phyloP scores from a whole-genome alignment of 805 yeast species.

The Yamadazyma nakazawae region DNA sequence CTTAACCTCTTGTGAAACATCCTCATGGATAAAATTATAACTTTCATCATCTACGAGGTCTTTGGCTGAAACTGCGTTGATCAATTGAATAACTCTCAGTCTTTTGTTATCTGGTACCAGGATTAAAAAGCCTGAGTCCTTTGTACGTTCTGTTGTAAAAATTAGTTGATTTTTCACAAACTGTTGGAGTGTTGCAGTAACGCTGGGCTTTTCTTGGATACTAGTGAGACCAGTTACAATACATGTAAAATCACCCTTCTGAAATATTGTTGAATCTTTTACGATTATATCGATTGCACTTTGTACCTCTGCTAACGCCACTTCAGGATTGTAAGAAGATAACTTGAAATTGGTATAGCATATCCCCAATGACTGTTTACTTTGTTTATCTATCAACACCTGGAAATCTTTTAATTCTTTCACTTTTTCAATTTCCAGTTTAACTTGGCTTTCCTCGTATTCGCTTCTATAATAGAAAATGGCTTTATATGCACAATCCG shows the following conservation, averaged over 20 bases:
- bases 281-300: neutral
- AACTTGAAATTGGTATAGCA: slow-evolving; percentile 49
- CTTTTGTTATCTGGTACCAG: slow-evolving; percentile 33
- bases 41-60: slow-evolving; percentile 54
- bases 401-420: slow-evolving; percentile 33
- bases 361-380: slow-evolving; percentile 53
- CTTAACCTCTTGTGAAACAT: slow-evolving; percentile 50
- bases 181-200: slow-evolving; percentile 34
- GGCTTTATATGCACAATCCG: slow-evolving; percentile 14
- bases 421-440: slow-evolving; percentile 31
- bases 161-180: slow-evolving; percentile 27
- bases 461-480: slow-evolving; percentile 9
- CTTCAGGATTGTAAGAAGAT: slow-evolving; percentile 14
- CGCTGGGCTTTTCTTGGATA: slow-evolving; percentile 35
- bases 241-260: slow-evolving; percentile 21
- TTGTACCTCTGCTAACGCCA: slow-evolving; percentile 12
- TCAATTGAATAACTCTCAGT: slow-evolving; percentile 57
- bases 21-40: slow-evolving; percentile 48
- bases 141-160: neutral
- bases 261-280: neutral
- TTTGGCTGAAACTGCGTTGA: slow-evolving; percentile 63
- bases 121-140: neutral
- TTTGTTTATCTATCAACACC: slow-evolving; percentile 44
- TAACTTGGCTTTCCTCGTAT: slow-evolving; percentile 37
- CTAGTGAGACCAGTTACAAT: slow-evolving; percentile 26